A percentile compares a stretch with the other conserved stretches of the same genome.
Conservation (phyloP, 441 rosid species). For the Adansonia gregorii region DNA sequence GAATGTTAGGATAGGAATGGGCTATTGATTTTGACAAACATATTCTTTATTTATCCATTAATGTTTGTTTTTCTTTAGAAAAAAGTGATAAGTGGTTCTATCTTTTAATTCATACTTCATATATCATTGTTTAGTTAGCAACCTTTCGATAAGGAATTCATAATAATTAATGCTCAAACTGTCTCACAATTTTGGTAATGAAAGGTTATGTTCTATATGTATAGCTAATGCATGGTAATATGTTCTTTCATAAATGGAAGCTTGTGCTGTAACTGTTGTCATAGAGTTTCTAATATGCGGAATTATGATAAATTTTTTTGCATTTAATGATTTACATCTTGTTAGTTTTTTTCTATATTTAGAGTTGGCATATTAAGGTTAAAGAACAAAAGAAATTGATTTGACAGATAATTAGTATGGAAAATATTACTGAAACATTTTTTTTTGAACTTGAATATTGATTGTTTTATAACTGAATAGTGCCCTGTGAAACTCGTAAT, state of each 20-base stretch:
- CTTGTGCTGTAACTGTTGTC: background rate
- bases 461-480: background rate
- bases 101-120: background rate
- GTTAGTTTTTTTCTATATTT: slow-evolving; percentile 17
- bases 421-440: background rate
- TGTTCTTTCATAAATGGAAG: slow-evolving; percentile 11
- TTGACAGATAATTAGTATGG: background rate
- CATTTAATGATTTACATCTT: slow-evolving; percentile 15
- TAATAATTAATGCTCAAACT: background rate
- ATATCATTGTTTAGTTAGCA: background rate
- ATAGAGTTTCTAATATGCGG: background rate
- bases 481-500: slow-evolving; percentile 5
- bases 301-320: background rate
- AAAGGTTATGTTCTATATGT: background rate
- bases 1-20: background rate
- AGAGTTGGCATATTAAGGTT: background rate
- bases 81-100: background rate
- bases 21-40: background rate
- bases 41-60: background rate
- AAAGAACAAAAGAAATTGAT: background rate
- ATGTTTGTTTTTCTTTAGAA: background rate
- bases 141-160: background rate
- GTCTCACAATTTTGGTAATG: background rate
- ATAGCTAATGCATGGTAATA: background rate
- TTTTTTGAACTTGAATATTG: background rate